Base-by-base conservation (phyloP, 2,329 filamentous ascomycete species). In the Dissoconium aciculare region DNA sequence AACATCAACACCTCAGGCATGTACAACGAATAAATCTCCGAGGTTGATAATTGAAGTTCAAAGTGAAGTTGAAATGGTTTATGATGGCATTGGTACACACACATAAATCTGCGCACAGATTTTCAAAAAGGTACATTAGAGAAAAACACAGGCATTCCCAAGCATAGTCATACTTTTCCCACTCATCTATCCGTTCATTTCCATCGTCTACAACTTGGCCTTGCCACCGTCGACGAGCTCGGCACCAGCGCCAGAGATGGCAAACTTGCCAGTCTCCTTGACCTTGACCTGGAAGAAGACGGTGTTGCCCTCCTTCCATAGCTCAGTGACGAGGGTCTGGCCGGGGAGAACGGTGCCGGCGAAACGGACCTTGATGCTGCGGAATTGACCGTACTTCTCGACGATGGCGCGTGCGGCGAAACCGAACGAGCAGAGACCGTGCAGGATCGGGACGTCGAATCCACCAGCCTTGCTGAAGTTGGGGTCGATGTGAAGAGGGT, bases 341-440 rank as follows among this genome's bases (percentile, higher is more conserved):
- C 83, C 83, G 0, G 82, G 84, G 34, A 85, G 55, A 9, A 93
- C 84, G 6, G 79, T 74, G 33, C 84, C 83, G 2, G 82, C 82
- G 54, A 93, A 93, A 41, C 84, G 68, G 14, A 91, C 84, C 67
- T 93, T 93, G 63, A 93, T 75, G 62, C 84, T 92, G 67, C 79
- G 82, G 62, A 79, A 84, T 27, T 69, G 60, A 3, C 89, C 89
- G 49, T 75, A 95, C 41, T 67, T 77, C 59, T 83, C 71, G 54
- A 85, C 78, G 23, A 98, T 74, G 37, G 87, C 84, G 68, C 93
- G 94, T 42, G 78, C 82, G 11, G 81, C 77, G 43, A 95, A 73
- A 45, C 89, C 89, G 50, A 98, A 87, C 54, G 76, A 89, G 69
- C 84, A 93, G 21, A 98, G 72, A n/a, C 89, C 89, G 63, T 98